A percentile compares a stretch with the other conserved stretches of the same genome.
Evolutionary conservation across 371 early-diverging fungal species (phyloP).

Genomic region (Fennellomyces sp.): DNA sequence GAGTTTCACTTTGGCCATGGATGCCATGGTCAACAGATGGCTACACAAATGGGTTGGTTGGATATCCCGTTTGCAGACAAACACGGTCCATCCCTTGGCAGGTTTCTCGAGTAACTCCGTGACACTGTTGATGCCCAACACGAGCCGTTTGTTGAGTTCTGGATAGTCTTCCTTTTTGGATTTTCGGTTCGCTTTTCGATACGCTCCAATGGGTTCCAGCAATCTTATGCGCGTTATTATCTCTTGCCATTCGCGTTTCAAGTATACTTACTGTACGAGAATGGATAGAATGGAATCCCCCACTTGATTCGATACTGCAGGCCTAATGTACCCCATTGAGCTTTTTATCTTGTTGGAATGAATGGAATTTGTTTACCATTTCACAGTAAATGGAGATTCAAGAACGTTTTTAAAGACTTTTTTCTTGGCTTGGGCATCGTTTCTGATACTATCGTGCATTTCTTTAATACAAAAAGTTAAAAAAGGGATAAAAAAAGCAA

Average conservation of each 20-base stretch:
- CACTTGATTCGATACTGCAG: conserved; percentile 21
- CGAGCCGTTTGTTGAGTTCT: conserved; percentile 23
- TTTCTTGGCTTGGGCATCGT: conserved; percentile 15
- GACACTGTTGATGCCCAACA: conserved; percentile 33
- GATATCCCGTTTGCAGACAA: conserved; percentile 43
- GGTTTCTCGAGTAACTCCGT: conserved; percentile 27
- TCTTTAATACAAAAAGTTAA: background rate
- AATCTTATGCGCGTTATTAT: conserved; percentile 3
- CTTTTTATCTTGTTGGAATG: background rate
- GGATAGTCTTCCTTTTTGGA: conserved; percentile 13
- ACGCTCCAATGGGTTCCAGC: conserved; percentile 26
- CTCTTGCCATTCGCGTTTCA: background rate
- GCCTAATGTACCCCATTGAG: no score
- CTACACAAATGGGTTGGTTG: conserved; percentile 33
- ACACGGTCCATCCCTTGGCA: conserved; percentile 15
- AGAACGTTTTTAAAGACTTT: conserved; percentile 35
- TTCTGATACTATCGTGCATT: conserved; percentile 13
- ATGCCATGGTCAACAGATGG: conserved; percentile 39
- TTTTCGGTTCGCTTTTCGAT: conserved; percentile 18
- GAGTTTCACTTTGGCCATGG: conserved; percentile 27
- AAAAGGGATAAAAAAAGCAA: background rate
- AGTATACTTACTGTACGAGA: conserved; percentile 25
- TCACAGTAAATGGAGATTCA: conserved; percentile 33
- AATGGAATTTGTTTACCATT: conserved; percentile 26
- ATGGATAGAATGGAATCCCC: conserved; percentile 19